phyloP scores from a whole-genome alignment of 345 rosid species.

The Camelina sativa region DNA sequence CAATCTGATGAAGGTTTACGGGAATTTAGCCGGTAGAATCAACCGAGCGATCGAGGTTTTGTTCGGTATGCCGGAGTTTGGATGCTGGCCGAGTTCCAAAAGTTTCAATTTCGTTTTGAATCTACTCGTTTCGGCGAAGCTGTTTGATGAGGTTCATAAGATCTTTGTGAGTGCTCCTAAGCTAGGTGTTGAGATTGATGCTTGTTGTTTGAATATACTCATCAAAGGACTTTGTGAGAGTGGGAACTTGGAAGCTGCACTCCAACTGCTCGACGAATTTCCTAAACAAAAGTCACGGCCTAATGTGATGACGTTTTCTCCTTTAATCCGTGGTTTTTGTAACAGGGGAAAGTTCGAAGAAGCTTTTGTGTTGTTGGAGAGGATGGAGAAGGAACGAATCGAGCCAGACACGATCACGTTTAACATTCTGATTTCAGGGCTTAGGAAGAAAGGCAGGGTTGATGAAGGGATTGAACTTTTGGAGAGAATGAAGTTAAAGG shows the following conservation, averaged over 20 bases:
- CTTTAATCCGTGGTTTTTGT: slow-evolving; percentile 73
- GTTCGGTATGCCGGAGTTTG: slow-evolving; percentile 67
- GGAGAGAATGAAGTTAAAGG: slow-evolving; percentile 64
- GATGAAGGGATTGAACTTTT: slow-evolving; percentile 66
- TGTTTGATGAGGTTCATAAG: slow-evolving; percentile 63
- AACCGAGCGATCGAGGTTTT: slow-evolving; percentile 65
- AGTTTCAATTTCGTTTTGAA: slow-evolving; percentile 74
- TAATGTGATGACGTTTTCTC: slow-evolving; percentile 75
- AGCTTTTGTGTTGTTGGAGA: slow-evolving; percentile 65
- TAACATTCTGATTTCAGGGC: slow-evolving; percentile 85
- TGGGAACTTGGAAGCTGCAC: slow-evolving; percentile 68
- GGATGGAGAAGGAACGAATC: slow-evolving; percentile 75
- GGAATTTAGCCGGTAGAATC: slow-evolving; percentile 66
- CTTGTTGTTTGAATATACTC: slow-evolving; percentile 80
- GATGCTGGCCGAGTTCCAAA: slow-evolving; percentile 74
- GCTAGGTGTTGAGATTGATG: slow-evolving; percentile 80
- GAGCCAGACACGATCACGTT: slow-evolving; percentile 73
- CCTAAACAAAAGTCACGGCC: slow-evolving; percentile 73
- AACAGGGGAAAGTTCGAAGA: slow-evolving; percentile 59
- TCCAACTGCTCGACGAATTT: slow-evolving; percentile 92
- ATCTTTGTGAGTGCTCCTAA: slow-evolving; percentile 64
- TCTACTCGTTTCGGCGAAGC: slow-evolving; percentile 70
- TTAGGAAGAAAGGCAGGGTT: slow-evolving; percentile 75
- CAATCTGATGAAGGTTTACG: slow-evolving; percentile 70
- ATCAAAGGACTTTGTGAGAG: slow-evolving; percentile 76